Percentiles rank a stretch among this genome's conserved stretches.
Evolutionary conservation across 495 filamentous ascomycete species (phyloP).

Genomic region (Tuber borchii): DNA sequence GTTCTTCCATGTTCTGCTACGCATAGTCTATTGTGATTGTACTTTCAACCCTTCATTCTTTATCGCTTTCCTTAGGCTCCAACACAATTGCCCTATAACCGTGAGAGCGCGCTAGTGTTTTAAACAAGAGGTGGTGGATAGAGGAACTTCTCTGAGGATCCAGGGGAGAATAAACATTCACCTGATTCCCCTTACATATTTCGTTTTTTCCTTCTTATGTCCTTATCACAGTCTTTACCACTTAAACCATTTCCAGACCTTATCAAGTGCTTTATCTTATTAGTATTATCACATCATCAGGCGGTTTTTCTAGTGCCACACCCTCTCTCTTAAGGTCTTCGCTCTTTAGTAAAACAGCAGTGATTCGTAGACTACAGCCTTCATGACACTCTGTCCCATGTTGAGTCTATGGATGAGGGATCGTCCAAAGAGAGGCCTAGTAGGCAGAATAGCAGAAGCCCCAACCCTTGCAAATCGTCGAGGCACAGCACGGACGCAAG

Average conservation of each 20-base stretch:
- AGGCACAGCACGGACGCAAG: not conserved
- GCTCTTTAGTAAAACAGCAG: not conserved
- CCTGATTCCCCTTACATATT: not conserved
- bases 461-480: not conserved
- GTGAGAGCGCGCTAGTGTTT: not conserved
- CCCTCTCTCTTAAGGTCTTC: not conserved
- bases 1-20: not conserved
- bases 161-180: not conserved
- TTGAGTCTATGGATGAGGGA: not conserved
- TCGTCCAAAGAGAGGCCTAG: not conserved
- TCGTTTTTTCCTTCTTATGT: not conserved
- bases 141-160: not conserved
- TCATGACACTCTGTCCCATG: not conserved
- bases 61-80: too few species aligned
- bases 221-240: not conserved
- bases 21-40: too few species aligned
- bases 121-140: not conserved
- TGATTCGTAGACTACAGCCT: not conserved
- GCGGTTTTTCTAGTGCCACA: not conserved
- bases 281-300: not conserved
- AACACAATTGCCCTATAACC: too few species aligned
- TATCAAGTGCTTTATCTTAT: not conserved
- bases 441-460: not conserved
- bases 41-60: too few species aligned
- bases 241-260: not conserved